A percentile compares a stretch with the other conserved stretches of the same genome.
phyloP scores from a whole-genome alignment of 116 monocot species.

The Iris pallida region DNA sequence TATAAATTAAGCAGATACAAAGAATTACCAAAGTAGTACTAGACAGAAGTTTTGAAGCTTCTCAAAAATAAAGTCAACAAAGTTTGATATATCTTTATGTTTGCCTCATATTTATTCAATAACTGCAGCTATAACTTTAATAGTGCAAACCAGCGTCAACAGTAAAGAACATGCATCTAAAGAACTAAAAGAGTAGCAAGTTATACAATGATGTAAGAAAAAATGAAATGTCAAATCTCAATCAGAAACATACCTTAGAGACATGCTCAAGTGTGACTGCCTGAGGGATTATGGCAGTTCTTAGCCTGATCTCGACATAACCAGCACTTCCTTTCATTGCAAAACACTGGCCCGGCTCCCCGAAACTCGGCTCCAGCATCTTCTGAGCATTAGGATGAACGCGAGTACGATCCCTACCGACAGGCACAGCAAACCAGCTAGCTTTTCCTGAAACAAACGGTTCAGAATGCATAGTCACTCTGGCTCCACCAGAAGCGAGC shows the following conservation, averaged over 20 bases:
- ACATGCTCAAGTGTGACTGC: slow-evolving; percentile 92
- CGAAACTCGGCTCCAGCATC: slow-evolving; percentile 94
- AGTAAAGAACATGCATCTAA: too few relatives aligned
- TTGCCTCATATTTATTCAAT: too few relatives aligned
- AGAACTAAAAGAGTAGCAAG: too few relatives aligned
- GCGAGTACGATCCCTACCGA: slow-evolving; percentile 17
- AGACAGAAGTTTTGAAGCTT: too few relatives aligned
- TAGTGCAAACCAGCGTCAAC: too few relatives aligned
- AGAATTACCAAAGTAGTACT: too few relatives aligned
- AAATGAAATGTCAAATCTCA: too few relatives aligned
- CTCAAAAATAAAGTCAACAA: too few relatives aligned
- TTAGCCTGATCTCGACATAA: slow-evolving; percentile 67
- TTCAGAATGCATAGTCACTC: slow-evolving; percentile 70
- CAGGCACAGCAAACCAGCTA: slow-evolving; percentile 19
- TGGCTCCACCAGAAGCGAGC: slow-evolving; percentile 68
- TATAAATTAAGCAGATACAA: too few relatives aligned
- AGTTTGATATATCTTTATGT: too few relatives aligned
- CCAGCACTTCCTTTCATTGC: slow-evolving; percentile 61
- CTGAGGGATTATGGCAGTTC: slow-evolving; percentile 50
- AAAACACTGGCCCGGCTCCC: slow-evolving; percentile 95
- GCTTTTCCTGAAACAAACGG: slow-evolving; percentile 33
- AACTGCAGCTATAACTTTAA: too few relatives aligned
- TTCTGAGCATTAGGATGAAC: slow-evolving; percentile 56
- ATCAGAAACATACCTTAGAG: slow-evolving; percentile 51
- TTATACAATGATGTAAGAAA: too few relatives aligned